phyloP scores from a whole-genome alignment of 305 asterid species.

The Solanum hybrid region DNA sequence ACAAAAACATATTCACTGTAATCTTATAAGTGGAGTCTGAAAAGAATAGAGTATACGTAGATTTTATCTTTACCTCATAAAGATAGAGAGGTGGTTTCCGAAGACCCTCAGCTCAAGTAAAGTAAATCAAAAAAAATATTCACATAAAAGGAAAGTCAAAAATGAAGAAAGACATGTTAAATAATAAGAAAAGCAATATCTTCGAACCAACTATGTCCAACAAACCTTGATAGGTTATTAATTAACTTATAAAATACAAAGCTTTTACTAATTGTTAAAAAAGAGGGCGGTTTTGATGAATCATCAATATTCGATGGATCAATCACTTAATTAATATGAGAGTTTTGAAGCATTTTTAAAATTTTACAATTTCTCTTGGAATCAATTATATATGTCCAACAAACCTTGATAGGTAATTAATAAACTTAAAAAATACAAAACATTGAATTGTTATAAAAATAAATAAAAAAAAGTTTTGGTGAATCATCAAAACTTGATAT shows the following conservation, averaged over 20 bases:
- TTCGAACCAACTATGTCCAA: not conserved
- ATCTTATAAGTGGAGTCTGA: not conserved
- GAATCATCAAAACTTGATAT: not conserved
- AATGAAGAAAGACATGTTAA: not conserved
- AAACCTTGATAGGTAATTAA: not conserved
- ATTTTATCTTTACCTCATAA: not conserved
- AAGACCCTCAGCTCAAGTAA: not conserved
- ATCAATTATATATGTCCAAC: not conserved
- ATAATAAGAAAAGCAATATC: not conserved
- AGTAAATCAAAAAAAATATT: not conserved
- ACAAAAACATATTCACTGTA: accelerated
- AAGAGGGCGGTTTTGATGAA: not conserved
- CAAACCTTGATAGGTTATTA: not conserved
- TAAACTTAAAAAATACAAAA: not conserved
- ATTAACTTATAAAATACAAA: not conserved
- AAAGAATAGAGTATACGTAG: no score
- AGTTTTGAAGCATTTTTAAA: not conserved
- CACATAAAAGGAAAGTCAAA: no score
- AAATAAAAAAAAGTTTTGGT: not conserved
- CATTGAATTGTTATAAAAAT: not conserved
- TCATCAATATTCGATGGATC: not conserved
- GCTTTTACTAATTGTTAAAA: not conserved
- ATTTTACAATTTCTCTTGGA: not conserved
- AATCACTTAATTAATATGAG: not conserved
- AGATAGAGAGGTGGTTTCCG: no score